These are phyloP conservation scores for Exophiala aquamarina DNA, from an alignment of 2,329 filamentous ascomycete genomes.

Conservation along the genomic window DNA sequence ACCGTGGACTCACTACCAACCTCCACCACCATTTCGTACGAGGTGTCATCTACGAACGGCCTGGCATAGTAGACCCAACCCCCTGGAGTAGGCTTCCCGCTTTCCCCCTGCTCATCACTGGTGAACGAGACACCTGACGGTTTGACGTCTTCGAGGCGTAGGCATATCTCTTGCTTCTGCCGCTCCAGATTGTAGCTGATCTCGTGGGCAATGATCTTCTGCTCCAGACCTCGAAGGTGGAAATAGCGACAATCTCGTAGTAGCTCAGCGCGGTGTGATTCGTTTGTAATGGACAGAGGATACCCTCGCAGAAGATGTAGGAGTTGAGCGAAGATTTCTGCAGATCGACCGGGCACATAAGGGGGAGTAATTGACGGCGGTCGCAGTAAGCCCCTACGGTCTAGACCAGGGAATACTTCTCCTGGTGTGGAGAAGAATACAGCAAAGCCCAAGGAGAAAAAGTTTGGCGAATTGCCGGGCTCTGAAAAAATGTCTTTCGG, in stretches of 20 bases:
- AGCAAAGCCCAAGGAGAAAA: conserved; percentile 87
- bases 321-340: conserved; percentile 81
- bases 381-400: conserved; percentile 74
- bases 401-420: conserved; percentile 82
- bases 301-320: conserved; percentile 82
- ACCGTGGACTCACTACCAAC: conserved; percentile 65
- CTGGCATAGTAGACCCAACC: conserved; percentile 77
- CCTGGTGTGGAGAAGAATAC: conserved; percentile 79
- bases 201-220: conserved; percentile 75
- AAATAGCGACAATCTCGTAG: conserved; percentile 89
- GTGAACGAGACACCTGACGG: conserved; percentile 76
- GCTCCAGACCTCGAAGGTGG: conserved; percentile 87
- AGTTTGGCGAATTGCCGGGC: conserved; percentile 91
- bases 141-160: conserved; percentile 83
- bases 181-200: conserved; percentile 73
- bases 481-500: conserved; percentile 81
- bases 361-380: conserved; percentile 86
- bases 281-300: conserved; percentile 71
- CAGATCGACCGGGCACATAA: conserved; percentile 74
- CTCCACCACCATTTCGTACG: conserved; percentile 76
- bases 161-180: conserved; percentile 69
- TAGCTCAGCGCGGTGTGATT: conserved; percentile 73
- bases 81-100: conserved; percentile 23
- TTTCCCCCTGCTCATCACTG: conserved; percentile 41
- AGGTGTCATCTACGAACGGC: conserved; percentile 76